Base-by-base conservation (phyloP, 805 yeast species). In the Barnettozyma sucrosica region DNA sequence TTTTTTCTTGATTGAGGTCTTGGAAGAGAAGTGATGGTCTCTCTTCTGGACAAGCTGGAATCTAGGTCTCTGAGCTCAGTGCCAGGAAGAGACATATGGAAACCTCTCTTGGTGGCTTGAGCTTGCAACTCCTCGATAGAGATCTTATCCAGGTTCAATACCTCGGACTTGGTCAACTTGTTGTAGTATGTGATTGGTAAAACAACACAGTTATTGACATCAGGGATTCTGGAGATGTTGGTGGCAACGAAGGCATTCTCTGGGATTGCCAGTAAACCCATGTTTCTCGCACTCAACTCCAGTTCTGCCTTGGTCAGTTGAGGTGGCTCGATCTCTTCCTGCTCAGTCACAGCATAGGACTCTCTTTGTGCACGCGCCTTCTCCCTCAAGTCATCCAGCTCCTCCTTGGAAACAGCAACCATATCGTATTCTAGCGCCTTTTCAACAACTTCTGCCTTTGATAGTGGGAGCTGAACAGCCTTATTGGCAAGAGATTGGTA, bases 141-240 rank as follows among this genome's bases (percentile, higher is more conserved):
- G 2, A 75, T 65, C 52, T 71, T 71, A 41, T 74, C 78, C 43
- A 76, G 61, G 23, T 70, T 66, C 55, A 72, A 59, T 1, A 66
- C 47, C 43, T 73, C 77, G 20, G 66, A 71, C 47, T 75, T 72
- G 25, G 76, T 60, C 51, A 85, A 64, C 58, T 77, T 78, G 52
- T 76, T 75, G 64, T 81, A 85, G 59, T 83, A 83, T 2, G 81
- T 71, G 6, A 74, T 68, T 6, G 92, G 89, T 30, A 85, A 59
- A 9, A 82, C 80, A 49, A 81, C 82, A 30, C 83, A 81, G 51
- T 77, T 76, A 4, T 68, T 64, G 11, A 71, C 63, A 53, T 82
- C 86, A 4, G 85, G 79, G 5, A 64, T 65, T 53, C 75, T 70
- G 8, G 77, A 74, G 33, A 75, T 75, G 2, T 85, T 79, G 1